phyloP scores from a whole-genome alignment of 768 basidiomycete genomes.

The Boletus eberwhitei region DNA sequence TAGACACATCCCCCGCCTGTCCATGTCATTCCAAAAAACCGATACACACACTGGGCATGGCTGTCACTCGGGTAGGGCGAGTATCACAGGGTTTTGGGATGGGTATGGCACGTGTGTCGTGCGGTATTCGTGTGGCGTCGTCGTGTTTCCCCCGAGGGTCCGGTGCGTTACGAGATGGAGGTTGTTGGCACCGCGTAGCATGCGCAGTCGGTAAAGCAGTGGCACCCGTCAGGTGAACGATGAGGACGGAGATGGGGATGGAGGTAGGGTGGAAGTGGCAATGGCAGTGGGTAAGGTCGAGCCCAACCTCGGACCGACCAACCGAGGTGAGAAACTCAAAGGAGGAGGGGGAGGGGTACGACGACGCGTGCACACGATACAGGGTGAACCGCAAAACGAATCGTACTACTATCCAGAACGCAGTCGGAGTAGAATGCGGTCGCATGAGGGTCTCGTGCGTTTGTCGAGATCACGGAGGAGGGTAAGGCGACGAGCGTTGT shows the following conservation, averaged over 20 bases:
- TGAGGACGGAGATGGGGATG: not conserved
- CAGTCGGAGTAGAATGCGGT: not conserved
- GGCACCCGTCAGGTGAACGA: not conserved
- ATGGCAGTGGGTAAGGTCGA: constrained; percentile 3
- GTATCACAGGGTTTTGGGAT: not conserved
- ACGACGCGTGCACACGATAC: not conserved
- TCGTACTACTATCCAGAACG: not conserved
- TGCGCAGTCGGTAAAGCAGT: not conserved
- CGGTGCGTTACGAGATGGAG: not conserved
- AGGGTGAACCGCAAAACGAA: not conserved
- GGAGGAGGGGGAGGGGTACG: no score
- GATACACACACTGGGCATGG: no score
- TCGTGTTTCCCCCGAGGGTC: not conserved
- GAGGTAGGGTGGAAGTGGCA: constrained; percentile 2
- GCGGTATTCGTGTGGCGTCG: not conserved
- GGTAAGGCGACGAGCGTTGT: no score
- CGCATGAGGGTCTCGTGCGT: not conserved
- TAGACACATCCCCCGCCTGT: not conserved
- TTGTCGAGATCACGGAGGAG: not conserved
- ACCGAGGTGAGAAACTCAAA: not conserved
- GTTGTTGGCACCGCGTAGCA: constrained; percentile 5
- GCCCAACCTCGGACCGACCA: not conserved
- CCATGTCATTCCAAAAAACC: not conserved
- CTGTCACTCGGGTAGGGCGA: not conserved
- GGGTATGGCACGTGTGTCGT: constrained; percentile 2